phyloP scores from a whole-genome alignment of 83 land plant species.

The Picea mariana region DNA sequence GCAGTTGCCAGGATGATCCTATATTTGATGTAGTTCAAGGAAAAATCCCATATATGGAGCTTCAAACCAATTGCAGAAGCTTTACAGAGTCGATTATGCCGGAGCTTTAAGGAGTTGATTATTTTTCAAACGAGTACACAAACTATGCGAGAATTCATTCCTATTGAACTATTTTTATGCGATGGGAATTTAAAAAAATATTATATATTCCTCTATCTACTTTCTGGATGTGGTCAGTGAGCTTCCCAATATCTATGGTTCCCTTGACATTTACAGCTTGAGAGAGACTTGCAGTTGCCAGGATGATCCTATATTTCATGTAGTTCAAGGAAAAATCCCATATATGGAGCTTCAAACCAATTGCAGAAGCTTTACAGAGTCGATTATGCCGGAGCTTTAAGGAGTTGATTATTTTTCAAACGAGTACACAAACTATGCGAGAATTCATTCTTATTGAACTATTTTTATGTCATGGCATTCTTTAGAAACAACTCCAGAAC shows the following conservation, averaged over 20 bases:
- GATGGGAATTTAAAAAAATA: slow-evolving; percentile 49
- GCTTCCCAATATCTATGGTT: slow-evolving; percentile 23
- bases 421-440: slow-evolving; percentile 40
- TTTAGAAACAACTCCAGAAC: slow-evolving; percentile 39
- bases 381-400: no score
- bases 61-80: neutral
- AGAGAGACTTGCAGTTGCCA: neutral
- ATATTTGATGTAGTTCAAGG: neutral
- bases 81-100: neutral
- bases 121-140: slow-evolving; percentile 44
- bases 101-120: slow-evolving; percentile 26
- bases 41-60: neutral
- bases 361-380: slow-evolving; percentile 1
- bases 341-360: neutral
- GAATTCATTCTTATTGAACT: slow-evolving; percentile 37
- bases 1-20: neutral
- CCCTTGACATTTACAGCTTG: slow-evolving; percentile 43
- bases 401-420: slow-evolving; percentile 56
- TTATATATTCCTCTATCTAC: slow-evolving; percentile 15
- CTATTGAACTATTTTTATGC: slow-evolving; percentile 32
- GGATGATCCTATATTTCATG: slow-evolving; percentile 2
- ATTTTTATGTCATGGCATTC: slow-evolving; percentile 57
- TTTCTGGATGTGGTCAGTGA: neutral
- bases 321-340: neutral
- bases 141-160: slow-evolving; percentile 46